A percentile compares a stretch with the other conserved stretches of the same genome.
phyloP scores from a whole-genome alignment of 164 flowering plant genomes.

The Aristolochia fimbriata region DNA sequence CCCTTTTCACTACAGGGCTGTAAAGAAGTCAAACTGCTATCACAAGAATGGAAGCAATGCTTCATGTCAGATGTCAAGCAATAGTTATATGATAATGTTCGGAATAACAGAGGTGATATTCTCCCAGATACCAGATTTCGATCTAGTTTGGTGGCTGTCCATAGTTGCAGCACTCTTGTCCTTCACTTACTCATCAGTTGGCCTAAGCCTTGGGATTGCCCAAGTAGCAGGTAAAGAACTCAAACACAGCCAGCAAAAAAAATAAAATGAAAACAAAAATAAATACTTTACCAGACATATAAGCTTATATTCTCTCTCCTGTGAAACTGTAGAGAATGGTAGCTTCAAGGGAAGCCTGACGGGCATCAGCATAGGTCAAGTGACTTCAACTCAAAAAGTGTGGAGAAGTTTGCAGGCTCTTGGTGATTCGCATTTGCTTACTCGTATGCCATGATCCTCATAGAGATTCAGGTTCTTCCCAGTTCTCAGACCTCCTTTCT shows the following conservation, averaged over 20 bases:
- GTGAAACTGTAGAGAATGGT: slow-evolving; percentile 29
- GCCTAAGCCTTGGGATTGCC: slow-evolving; percentile 56
- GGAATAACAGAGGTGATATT: slow-evolving; percentile 56
- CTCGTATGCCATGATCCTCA: slow-evolving; percentile 25
- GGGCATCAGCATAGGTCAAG: slow-evolving; percentile 20
- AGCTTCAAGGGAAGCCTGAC: slow-evolving; percentile 19
- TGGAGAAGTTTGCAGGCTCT: slow-evolving; percentile 29
- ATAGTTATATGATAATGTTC: slow-evolving; percentile 65
- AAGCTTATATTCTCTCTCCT: not conserved
- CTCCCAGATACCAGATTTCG: slow-evolving; percentile 78
- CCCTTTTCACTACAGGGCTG: slow-evolving; percentile 32
- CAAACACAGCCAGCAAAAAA: no score
- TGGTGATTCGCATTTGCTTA: slow-evolving; percentile 36
- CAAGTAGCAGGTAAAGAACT: slow-evolving; percentile 44
- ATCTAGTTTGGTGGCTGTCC: slow-evolving; percentile 84
- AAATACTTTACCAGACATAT: no score
- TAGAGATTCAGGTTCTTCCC: slow-evolving; percentile 27
- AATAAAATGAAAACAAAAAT: not conserved
- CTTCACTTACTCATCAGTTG: slow-evolving; percentile 58
- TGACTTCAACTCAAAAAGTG: slow-evolving; percentile 14
- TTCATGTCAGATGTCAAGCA: slow-evolving; percentile 65
- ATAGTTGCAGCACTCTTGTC: slow-evolving; percentile 81
- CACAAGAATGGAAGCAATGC: slow-evolving; percentile 39
- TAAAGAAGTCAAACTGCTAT: slow-evolving; percentile 60
- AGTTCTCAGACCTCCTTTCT: not conserved